Conservation (phyloP, 2,329 filamentous ascomycete genomes). For the Penicillium aurantiogriseum region DNA sequence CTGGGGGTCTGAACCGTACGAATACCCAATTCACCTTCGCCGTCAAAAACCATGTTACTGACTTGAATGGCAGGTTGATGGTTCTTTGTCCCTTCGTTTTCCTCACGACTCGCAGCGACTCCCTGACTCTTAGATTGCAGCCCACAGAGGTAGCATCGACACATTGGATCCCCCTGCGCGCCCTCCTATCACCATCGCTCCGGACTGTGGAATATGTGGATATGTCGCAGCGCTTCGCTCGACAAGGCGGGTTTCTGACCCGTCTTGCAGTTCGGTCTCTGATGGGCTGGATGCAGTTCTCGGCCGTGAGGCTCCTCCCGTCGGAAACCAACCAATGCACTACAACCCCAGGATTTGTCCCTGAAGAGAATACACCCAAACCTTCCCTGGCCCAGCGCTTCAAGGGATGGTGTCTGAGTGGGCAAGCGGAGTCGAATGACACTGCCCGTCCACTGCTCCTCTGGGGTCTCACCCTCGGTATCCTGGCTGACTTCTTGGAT, state of each 20-base stretch:
- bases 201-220: slow-evolving; percentile 64
- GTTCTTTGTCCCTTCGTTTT: slow-evolving; percentile 69
- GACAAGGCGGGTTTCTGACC: slow-evolving; percentile 54
- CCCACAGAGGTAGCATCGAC: slow-evolving; percentile 66
- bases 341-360: slow-evolving; percentile 52
- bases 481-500: slow-evolving; percentile 66
- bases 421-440: slow-evolving; percentile 31
- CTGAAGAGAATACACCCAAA: slow-evolving; percentile 28
- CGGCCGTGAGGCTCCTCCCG: slow-evolving; percentile 62
- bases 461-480: slow-evolving; percentile 67
- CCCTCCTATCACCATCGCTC: slow-evolving; percentile 59
- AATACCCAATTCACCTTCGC: neutral
- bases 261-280: slow-evolving; percentile 56
- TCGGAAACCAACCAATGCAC: slow-evolving; percentile 60
- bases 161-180: slow-evolving; percentile 66
- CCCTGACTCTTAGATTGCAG: slow-evolving; percentile 61
- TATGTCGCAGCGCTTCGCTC: slow-evolving; percentile 60
- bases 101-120: slow-evolving; percentile 56
- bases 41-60: slow-evolving; percentile 7
- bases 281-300: slow-evolving; percentile 66
- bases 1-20: slow-evolving; percentile 63
- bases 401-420: slow-evolving; percentile 29
- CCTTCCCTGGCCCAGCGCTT: slow-evolving; percentile 27
- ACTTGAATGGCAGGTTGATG: slow-evolving; percentile 54
- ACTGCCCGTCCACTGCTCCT: slow-evolving; percentile 55